Evolutionary conservation across 805 yeast species (phyloP).

Genomic region (Naumovozyma castellii): DNA sequence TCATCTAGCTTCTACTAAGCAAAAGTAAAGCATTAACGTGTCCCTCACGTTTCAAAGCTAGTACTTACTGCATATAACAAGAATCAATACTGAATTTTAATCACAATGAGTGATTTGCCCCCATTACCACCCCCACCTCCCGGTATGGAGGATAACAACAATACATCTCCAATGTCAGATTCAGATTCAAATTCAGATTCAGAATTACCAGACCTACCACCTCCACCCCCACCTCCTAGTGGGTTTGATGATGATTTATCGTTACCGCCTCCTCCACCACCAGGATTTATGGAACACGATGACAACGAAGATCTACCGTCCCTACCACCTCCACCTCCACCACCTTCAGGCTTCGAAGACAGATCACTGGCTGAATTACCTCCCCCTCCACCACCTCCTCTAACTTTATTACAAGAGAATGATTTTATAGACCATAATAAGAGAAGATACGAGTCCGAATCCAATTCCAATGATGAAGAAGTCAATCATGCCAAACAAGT

Average conservation of each 20-base stretch:
- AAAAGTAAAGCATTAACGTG: too few relatives aligned
- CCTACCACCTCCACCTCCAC: constrained; percentile 32
- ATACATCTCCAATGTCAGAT: not conserved
- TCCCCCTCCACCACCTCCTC: constrained; percentile 23
- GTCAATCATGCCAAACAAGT: not conserved
- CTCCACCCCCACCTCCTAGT: constrained; percentile 28
- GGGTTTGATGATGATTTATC: constrained; percentile 9
- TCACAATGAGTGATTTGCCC: not conserved
- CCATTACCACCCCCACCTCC: constrained; percentile 2
- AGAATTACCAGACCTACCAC: constrained; percentile 2
- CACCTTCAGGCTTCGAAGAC: constrained; percentile 12
- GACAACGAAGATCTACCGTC: constrained; percentile 19
- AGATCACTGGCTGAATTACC: constrained; percentile 10
- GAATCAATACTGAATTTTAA: too few relatives aligned
- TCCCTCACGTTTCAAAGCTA: too few relatives aligned
- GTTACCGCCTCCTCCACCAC: constrained; percentile 25
- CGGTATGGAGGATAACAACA: constrained; percentile 1
- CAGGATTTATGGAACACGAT: constrained; percentile 2
- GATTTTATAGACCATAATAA: not conserved
- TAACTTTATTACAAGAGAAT: constrained; percentile 23
- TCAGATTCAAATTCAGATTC: not conserved
- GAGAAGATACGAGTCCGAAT: not conserved
- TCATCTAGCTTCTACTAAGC: too few relatives aligned
- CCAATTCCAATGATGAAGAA: not conserved
- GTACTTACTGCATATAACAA: too few relatives aligned